These are phyloP conservation scores for Pythium pectinolyticum DNA, from an alignment of 352 stramenopile genomes.

Conservation along the genomic window DNA sequence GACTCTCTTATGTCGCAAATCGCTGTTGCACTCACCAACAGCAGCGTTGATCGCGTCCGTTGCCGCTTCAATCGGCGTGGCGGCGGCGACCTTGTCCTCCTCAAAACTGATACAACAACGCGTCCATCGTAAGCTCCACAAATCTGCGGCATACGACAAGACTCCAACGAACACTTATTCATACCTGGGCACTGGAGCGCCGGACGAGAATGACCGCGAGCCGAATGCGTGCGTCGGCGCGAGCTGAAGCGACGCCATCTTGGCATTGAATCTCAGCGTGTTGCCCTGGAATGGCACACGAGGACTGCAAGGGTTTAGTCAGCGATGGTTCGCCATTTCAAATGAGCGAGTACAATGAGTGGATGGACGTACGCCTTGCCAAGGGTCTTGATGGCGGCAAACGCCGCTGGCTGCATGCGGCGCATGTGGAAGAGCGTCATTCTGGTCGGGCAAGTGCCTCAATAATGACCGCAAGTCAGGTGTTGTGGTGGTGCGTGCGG, in stretches of 20 bases:
- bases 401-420: conserved; percentile 52
- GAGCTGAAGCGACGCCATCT: conserved; percentile 47
- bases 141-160: not conserved
- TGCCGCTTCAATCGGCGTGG: conserved; percentile 41
- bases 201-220: conserved; percentile 63
- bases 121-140: not conserved
- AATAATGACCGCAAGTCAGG: conserved; percentile 11
- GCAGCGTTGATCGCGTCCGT: conserved; percentile 51
- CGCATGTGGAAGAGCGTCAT: conserved; percentile 68
- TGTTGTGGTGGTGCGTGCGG: conserved; percentile 2
- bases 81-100: conserved; percentile 43
- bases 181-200: conserved; percentile 44
- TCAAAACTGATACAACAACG: conserved; percentile 33
- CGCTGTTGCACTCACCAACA: conserved; percentile 24
- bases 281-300: conserved; percentile 27
- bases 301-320: conserved; percentile 19
- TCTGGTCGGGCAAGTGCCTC: conserved; percentile 25
- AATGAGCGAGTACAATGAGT: not conserved
- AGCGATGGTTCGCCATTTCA: too few species aligned
- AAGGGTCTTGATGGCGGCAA: conserved; percentile 28
- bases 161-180: not conserved
- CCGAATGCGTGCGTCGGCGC: conserved; percentile 45
- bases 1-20: too few species aligned
- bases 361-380: conserved; percentile 16
- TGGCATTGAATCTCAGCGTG: conserved; percentile 43